Evolutionary conservation across 2,329 filamentous ascomycete species (phyloP), one percentile per base, ranked within the genome.

Genomic region (Chaetomium globosum): DNA sequence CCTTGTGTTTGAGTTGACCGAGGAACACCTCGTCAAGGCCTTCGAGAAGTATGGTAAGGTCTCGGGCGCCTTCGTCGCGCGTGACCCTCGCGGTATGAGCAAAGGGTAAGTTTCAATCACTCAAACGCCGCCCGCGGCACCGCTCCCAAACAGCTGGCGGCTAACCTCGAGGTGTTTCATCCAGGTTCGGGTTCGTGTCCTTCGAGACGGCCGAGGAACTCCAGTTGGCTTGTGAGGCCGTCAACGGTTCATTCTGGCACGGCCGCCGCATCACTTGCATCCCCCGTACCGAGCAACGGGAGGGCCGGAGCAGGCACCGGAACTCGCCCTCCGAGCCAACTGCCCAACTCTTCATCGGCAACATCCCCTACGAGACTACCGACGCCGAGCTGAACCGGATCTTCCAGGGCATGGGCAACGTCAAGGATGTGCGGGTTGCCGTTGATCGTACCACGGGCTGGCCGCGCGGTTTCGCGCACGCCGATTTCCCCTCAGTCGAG

Each of bases 321-420:
- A 56, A 54, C 21, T 31, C 46, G 1, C 59, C 59, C 56, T 36
- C 12, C 8, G 51, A 61, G 46, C 75, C 75, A 19, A 73, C 72
- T 16, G 33, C 36, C n/a, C 71, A 68, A 48, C 72, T 96, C 39
- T 96, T 90, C 80, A 85, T 97, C 71, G 92, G 92, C 70, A 95
- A 95, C 80, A 87, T 97, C 78, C 88, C 91, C 12, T 95, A 90
- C 74, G 90, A 96, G 78, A 89, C 93, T 80, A 90, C 89, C 9
- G 92, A 96, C 74, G 85, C 86, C 61, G 92, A 96, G 73, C 81
- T 97, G 61, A 93, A 93, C 78, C 83, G 87, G 61, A 78, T 96
- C 30, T 94, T 96, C 83, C 81, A 83, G 65, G 83, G 86, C 28
- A 81, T 96, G 66, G 80, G 83, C 58, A 89, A 91, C 75, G 83